Conservation (phyloP, 345 rosid species). For the Cardamine occulta region DNA sequence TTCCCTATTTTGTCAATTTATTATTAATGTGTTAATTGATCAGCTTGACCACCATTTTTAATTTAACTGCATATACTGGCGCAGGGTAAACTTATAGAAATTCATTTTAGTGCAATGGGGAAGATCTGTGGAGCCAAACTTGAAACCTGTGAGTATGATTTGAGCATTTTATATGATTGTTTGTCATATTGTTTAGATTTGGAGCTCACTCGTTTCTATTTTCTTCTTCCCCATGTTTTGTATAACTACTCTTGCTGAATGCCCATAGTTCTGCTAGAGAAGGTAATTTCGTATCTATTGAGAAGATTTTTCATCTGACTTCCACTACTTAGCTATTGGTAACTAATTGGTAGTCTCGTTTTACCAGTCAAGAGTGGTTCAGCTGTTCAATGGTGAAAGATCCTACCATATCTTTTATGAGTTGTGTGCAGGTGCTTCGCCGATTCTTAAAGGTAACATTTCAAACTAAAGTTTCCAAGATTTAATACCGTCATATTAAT, state of each 20-base stretch:
- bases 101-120: slow-evolving; percentile 76
- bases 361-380: slow-evolving; percentile 95
- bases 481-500: not conserved
- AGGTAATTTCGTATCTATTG: slow-evolving; percentile 59
- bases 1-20: not conserved
- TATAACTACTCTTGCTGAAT: slow-evolving; percentile 30
- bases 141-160: slow-evolving; percentile 74
- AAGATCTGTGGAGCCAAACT: slow-evolving; percentile 86
- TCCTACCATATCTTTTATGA: slow-evolving; percentile 91
- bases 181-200: slow-evolving; percentile 18
- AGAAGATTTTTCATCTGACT: slow-evolving; percentile 30
- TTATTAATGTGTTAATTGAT: slow-evolving; percentile 2
- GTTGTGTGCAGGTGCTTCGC: slow-evolving; percentile 94
- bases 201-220: slow-evolving; percentile 34
- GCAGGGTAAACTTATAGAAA: slow-evolving; percentile 92
- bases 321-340: slow-evolving; percentile 29
- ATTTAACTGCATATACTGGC: slow-evolving; percentile 35
- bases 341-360: slow-evolving; percentile 47
- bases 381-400: slow-evolving; percentile 84
- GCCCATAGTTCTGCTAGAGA: slow-evolving; percentile 78
- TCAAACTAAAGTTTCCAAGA: slow-evolving; percentile 11
- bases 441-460: slow-evolving; percentile 73
- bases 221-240: slow-evolving; percentile 32
- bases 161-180: slow-evolving; percentile 1
- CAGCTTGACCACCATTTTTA: slow-evolving; percentile 10